Conservation (phyloP, 2,329 filamentous ascomycete species). For the Aspergillus thermomutatus region DNA sequence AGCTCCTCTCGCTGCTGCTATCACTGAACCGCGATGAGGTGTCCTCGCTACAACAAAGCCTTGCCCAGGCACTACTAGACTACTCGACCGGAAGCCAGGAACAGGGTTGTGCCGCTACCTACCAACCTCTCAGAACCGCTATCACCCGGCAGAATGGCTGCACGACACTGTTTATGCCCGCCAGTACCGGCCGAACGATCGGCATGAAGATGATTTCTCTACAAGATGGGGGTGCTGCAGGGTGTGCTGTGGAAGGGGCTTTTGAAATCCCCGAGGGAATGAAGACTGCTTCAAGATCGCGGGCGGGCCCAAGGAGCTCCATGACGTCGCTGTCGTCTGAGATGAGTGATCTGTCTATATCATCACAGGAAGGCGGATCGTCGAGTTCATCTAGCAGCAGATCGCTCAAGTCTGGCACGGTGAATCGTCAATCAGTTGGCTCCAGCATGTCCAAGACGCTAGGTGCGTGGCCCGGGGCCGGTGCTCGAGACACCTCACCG, state of each 20-base stretch:
- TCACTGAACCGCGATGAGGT: constrained; percentile 57
- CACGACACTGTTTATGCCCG: constrained; percentile 66
- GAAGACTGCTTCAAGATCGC: constrained; percentile 14
- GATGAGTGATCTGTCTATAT: constrained; percentile 34
- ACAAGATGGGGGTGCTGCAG: constrained; percentile 31
- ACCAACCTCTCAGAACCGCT: constrained; percentile 60
- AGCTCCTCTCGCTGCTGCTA: constrained; percentile 55
- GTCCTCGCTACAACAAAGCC: constrained; percentile 53
- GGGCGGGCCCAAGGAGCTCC: constrained; percentile 24
- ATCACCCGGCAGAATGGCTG: constrained; percentile 60
- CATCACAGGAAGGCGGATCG: constrained; percentile 25
- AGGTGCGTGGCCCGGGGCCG: constrained; percentile 34
- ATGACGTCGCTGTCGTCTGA: constrained; percentile 35
- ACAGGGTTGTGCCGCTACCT: constrained; percentile 56
- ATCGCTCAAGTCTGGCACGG: constrained; percentile 27
- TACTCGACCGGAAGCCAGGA: constrained; percentile 63
- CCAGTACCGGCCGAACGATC: constrained; percentile 56
- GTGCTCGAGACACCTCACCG: constrained; percentile 45
- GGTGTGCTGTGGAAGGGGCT: constrained; percentile 32
- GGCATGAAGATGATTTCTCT: constrained; percentile 65
- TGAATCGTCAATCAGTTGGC: constrained; percentile 27
- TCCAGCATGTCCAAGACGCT: constrained; percentile 25
- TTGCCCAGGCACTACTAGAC: constrained; percentile 60
- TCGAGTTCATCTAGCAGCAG: constrained; percentile 24
- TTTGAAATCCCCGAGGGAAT: constrained; percentile 16